Evolutionary conservation across 225 moss, liverwort and hornwort genomes (phyloP), one percentile per base, ranked within the genome.

Genomic region (Sphagnum tenellum): DNA sequence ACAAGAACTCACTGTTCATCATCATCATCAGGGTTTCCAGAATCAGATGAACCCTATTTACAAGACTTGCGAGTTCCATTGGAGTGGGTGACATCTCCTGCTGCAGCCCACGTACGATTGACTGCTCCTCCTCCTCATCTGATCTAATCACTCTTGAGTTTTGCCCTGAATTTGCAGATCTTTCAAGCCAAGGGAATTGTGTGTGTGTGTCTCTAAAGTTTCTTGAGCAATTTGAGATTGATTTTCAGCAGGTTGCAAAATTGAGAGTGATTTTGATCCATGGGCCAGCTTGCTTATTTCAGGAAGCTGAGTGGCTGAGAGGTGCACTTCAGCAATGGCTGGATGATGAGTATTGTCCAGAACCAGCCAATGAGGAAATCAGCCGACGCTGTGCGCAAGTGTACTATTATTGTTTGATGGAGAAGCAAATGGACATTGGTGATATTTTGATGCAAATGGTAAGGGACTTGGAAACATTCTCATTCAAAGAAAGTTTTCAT

Each of bases 401-500:
- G 51, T 96, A 80, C 63, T 83, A 89, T 60, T 89, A 89, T 60
- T 96, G 95, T 70, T 71, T 96, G 66, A 76, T 92, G 73, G 95
- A 96, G 75, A 76, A 85, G 84, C 95, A 96, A 58, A 62, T 96
- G 62, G 95, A 96, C 72, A 76, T 96, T 12, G 95, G 95, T 5
- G 95, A 96, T 70, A 96, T 96, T 76, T 71, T 96, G 68, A 88
- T 96, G 92, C 92, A 96, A 76, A 96, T 96, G 92, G 95, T 92
- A 69, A 84, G 89, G 44, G 88, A 88, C 65, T 74, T 96, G 56
- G 95, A 96, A 75, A 92, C 88, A 1, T 89, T 96, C 61, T 96
- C 95, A 3, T 96, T 96, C 79, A 92, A 92, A 57, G 79, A 92
- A 59, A 96, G 95, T 71, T 96, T 96, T 57, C 95, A 96, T 55